Evolutionary conservation across 805 yeast genomes (phyloP).

Genomic region (Pichia thaimueangensis): DNA sequence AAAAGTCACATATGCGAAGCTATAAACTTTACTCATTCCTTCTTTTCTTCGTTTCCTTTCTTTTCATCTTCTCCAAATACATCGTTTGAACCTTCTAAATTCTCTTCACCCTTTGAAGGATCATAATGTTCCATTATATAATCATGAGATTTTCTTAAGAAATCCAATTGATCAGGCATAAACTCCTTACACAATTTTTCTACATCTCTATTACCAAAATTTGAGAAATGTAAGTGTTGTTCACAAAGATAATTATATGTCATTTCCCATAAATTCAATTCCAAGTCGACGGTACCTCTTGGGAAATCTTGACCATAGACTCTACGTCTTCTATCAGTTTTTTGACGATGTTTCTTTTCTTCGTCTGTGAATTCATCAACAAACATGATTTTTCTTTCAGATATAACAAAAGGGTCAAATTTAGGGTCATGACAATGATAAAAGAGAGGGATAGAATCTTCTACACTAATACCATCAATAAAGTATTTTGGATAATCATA

Average conservation of each 20-base stretch:
- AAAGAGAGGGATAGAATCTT: conserved; percentile 17
- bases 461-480: conserved; percentile 13
- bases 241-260: conserved; percentile 18
- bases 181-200: conserved; percentile 9
- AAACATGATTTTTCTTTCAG: conserved; percentile 11
- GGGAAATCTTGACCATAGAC: conserved; percentile 19
- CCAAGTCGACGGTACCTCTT: conserved; percentile 17
- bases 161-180: conserved; percentile 12
- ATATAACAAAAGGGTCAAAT: conserved; percentile 37
- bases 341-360: too few relatives aligned
- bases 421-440: conserved; percentile 44
- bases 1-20: too few relatives aligned
- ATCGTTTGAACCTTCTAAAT: conserved; percentile 10
- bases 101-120: conserved; percentile 6
- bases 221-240: conserved; percentile 6
- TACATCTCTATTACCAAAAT: conserved; percentile 11
- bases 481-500: conserved; percentile 17
- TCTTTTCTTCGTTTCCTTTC: neutral
- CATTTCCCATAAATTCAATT: conserved; percentile 19
- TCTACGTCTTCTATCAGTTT: conserved; percentile 15
- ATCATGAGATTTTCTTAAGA: conserved; percentile 10
- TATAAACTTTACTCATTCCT: neutral
- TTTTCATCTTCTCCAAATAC: neutral
- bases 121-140: conserved; percentile 17
- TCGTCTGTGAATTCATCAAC: too few relatives aligned